phyloP scores from a whole-genome alignment of 2,329 filamentous ascomycete species.

The Fusarium acutatum region DNA sequence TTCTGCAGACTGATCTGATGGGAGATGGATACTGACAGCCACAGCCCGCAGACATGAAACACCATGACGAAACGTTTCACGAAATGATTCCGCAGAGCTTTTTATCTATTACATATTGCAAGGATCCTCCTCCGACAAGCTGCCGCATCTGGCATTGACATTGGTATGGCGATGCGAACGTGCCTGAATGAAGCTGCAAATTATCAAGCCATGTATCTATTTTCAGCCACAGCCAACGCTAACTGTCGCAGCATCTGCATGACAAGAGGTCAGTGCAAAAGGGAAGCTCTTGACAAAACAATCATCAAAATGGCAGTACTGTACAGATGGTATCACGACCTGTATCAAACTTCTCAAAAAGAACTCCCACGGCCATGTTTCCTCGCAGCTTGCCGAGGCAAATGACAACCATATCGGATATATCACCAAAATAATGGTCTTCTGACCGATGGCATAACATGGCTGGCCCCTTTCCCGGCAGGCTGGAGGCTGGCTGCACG shows the following conservation, averaged over 20 bases:
- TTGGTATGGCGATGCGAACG: slow-evolving; percentile 3
- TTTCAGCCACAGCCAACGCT: slow-evolving; percentile 6
- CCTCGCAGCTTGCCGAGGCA: slow-evolving; percentile 7
- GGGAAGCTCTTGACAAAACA: neutral
- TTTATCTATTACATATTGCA: slow-evolving; percentile 11
- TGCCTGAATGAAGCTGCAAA: slow-evolving; percentile 9
- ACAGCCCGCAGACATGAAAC: slow-evolving; percentile 36
- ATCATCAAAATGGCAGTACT: neutral
- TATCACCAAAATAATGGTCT: slow-evolving; percentile 18
- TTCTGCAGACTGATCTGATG: neutral
- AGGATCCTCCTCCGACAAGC: slow-evolving; percentile 16
- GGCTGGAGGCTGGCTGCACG: slow-evolving; percentile 36
- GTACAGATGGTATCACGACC: neutral
- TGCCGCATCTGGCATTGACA: slow-evolving; percentile 13
- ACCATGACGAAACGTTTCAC: slow-evolving; percentile 41
- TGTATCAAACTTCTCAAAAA: neutral
- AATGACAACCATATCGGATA: slow-evolving; percentile 9
- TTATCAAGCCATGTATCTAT: slow-evolving; percentile 19
- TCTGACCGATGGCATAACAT: slow-evolving; percentile 21
- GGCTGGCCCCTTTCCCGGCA: slow-evolving; percentile 31
- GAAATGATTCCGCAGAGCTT: slow-evolving; percentile 13
- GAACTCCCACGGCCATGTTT: neutral
- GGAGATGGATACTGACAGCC: neutral
- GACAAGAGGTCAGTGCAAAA: neutral
- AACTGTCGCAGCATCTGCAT: neutral